Evolutionary conservation across 495 filamentous ascomycete genomes (phyloP), one percentile per base, ranked within the genome.

Genomic region (Cetradonia linearis): DNA sequence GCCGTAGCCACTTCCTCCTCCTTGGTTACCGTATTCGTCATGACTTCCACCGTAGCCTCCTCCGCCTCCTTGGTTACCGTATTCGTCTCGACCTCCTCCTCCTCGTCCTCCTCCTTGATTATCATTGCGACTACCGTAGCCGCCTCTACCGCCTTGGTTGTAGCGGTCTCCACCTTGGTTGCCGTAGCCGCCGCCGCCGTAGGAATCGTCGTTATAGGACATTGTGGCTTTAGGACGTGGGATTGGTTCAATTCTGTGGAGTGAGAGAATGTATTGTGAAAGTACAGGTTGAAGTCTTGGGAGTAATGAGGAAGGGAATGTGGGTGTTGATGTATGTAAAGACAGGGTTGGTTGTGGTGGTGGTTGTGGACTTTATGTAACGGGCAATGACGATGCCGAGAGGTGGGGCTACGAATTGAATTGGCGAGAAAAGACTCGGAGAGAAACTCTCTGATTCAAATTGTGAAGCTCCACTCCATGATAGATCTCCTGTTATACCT

Each of bases 191-290:
- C 63, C 56, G 16, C 66, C 65, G 25, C 57, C 59, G 60, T 60
- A 58, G 28, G 59, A 58, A 25, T 65, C 63, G 31, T 62, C 56
- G 47, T 65, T 57, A 56, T 67, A 67, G 40, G 65, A 67, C 65
- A 67, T 67, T 56, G 20, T 59, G 5, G 0, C 7, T 0, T 0
- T 31, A 36, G n/a, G 18, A 3, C 1, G 42, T 1, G 50, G 18
- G 30, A 33, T 36, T 20, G 30, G 23, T 50, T 50, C 16, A 13
- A 5, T 16, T 27, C 23, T 16, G 23, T 50, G 18, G 31, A 31
- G 18, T 28, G n/a, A 11, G 31, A 25, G 3, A 0, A n/a, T 36
- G 18, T n/a, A 25, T 9, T 20, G 42, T 3, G 42, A 3, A 46
- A 2, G 42, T 16, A n/a, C n/a, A n/a, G n/a, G n/a, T n/a, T n/a